These are phyloP conservation scores for Protomyces lactucae-debilis DNA, from an alignment of 1,139 yeast species.

Conservation along the genomic window DNA sequence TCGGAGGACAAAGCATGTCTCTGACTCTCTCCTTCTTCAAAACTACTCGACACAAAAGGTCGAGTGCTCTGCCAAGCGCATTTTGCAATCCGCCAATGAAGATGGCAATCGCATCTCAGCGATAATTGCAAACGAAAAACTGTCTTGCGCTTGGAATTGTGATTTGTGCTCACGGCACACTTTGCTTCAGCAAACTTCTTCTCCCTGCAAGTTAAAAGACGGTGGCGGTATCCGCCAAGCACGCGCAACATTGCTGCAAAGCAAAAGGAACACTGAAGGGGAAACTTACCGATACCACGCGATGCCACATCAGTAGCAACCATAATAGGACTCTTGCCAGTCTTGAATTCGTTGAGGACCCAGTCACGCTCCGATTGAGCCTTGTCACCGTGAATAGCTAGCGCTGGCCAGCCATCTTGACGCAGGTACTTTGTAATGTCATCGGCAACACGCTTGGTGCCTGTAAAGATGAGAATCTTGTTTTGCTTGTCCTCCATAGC, in stretches of 20 bases:
- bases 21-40: no score
- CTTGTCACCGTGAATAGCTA: constrained; percentile 98
- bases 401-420: constrained; percentile 98
- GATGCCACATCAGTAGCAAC: constrained; percentile 99
- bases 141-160: no score
- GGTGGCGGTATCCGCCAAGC: background rate
- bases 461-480: constrained; percentile 81
- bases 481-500: constrained; percentile 75
- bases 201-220: background rate
- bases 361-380: constrained; percentile 98
- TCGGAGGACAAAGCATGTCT: no score
- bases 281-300: constrained; percentile 94
- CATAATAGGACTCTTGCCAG: constrained; percentile 92
- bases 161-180: no score
- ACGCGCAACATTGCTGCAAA: background rate
- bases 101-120: no score
- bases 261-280: background rate
- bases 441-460: constrained; percentile 97
- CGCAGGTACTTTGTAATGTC: constrained; percentile 87
- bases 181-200: background rate
- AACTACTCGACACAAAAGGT: no score
- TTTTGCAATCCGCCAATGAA: no score
- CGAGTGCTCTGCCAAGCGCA: no score
- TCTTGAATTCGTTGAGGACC: constrained; percentile 88
- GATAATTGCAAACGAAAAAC: no score